Evolutionary conservation across 2,329 filamentous ascomycete species (phyloP).

Genomic region (Chaetomiaceae sp.): DNA sequence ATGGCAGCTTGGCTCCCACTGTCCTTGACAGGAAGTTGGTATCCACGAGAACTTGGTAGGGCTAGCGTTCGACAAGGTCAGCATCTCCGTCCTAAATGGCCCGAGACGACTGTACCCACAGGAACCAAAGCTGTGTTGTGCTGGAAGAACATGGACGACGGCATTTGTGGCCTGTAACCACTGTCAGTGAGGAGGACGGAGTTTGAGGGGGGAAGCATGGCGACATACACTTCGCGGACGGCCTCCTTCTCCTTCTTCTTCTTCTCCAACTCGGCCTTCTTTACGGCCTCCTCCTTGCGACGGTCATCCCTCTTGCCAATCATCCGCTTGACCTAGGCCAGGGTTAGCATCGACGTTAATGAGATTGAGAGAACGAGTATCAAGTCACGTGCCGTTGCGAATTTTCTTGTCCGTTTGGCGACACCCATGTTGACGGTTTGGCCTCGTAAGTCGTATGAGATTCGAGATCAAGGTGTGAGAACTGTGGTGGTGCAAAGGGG

Average conservation of each 20-base stretch:
- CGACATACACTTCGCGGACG: constrained; percentile 64
- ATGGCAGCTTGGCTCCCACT: constrained; percentile 82
- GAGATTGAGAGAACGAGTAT: not conserved
- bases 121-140: constrained; percentile 83
- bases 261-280: constrained; percentile 43
- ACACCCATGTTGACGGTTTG: constrained; percentile 63
- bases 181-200: not conserved
- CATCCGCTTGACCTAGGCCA: constrained; percentile 65
- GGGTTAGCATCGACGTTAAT: constrained; percentile 21
- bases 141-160: constrained; percentile 80
- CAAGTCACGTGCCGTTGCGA: constrained; percentile 47
- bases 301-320: constrained; percentile 77
- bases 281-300: constrained; percentile 55
- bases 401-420: constrained; percentile 88
- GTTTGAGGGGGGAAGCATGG: not conserved
- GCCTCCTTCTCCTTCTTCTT: constrained; percentile 45
- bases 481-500: not conserved
- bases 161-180: constrained; percentile 61
- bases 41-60: constrained; percentile 72
- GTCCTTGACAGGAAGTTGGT: constrained; percentile 91
- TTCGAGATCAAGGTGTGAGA: not conserved
- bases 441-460: not conserved
- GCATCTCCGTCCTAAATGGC: not conserved
- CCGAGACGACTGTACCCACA: constrained; percentile 6
- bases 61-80: constrained; percentile 31